Conservation (phyloP, 768 basidiomycete species). For the Strobilomyces confusus region DNA sequence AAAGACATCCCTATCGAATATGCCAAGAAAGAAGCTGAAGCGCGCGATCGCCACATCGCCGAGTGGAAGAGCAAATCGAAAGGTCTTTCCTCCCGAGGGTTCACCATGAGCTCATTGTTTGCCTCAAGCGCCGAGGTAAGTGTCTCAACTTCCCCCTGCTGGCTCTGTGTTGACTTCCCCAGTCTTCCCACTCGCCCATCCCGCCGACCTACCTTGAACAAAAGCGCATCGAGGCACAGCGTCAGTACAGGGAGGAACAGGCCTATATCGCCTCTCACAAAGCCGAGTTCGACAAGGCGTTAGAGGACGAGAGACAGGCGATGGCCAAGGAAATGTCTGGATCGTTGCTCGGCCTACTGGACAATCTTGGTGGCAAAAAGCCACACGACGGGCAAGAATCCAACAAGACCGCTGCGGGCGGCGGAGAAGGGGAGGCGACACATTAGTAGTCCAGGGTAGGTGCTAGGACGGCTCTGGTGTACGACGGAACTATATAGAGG, state of each 20-base stretch:
- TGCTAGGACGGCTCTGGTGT: not conserved
- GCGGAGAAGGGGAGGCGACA: constrained; percentile 10
- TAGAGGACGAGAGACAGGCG: constrained; percentile 51
- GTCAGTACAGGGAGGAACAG: constrained; percentile 49
- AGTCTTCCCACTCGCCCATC: constrained; percentile 27
- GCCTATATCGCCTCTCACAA: constrained; percentile 50
- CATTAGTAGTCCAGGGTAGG: not conserved
- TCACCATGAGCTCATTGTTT: constrained; percentile 46
- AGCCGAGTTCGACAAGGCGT: constrained; percentile 43
- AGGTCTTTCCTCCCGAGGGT: constrained; percentile 35
- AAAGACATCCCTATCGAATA: constrained; percentile 90
- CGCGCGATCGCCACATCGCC: constrained; percentile 70
- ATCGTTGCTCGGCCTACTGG: constrained; percentile 31
- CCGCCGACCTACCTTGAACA: constrained; percentile 52
- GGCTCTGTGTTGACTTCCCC: not conserved
- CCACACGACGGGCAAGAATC: constrained; percentile 2
- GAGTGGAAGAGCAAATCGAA: constrained; percentile 65
- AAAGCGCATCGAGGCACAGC: constrained; percentile 49
- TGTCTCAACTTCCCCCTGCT: not conserved
- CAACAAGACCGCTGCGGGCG: constrained; percentile 5
- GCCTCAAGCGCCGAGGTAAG: constrained; percentile 33
- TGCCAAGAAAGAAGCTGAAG: constrained; percentile 80
- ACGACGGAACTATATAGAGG: constrained; percentile 3
- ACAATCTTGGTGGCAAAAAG: constrained; percentile 24
- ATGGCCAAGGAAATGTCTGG: constrained; percentile 46